Conservation (phyloP, 129 eudicot genomes). For the Saussurea involucrata region DNA sequence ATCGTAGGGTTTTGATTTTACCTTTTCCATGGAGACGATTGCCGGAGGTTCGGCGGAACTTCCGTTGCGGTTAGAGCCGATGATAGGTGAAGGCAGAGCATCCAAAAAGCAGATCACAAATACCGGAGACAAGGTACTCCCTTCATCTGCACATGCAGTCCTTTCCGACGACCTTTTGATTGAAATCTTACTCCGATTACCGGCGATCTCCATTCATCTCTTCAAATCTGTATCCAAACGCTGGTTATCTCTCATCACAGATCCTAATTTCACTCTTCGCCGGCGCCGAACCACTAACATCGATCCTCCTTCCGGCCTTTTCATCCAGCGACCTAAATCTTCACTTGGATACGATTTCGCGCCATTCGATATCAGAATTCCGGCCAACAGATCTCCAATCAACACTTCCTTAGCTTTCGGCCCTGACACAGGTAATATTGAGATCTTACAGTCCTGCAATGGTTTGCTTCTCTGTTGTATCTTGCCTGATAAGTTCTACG, state of each 20-base stretch:
- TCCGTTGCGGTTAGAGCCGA: background rate
- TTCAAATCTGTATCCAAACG: constrained; percentile 12
- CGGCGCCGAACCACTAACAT: background rate
- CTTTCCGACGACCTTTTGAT: constrained; percentile 12
- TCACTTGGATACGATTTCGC: background rate
- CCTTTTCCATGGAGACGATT: background rate
- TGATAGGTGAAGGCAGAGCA: background rate
- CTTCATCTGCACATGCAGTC: constrained; percentile 4
- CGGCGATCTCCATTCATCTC: background rate
- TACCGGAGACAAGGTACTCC: background rate
- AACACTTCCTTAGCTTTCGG: background rate
- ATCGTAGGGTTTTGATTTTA: background rate
- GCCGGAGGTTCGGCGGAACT: background rate
- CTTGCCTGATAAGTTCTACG: background rate
- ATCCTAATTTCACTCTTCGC: background rate
- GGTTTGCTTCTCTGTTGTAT: constrained; percentile 14
- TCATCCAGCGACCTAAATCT: background rate
- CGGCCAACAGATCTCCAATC: background rate
- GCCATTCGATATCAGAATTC: constrained; percentile 5
- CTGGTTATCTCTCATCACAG: constrained; percentile 13
- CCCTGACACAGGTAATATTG: background rate
- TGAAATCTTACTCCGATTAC: constrained; percentile 15
- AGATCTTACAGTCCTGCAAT: constrained; percentile 17
- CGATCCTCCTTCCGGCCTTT: background rate
- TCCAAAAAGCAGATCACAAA: background rate